Evolutionary conservation across 768 basidiomycete genomes (phyloP).

Genomic region (Lyophyllum shimeji): DNA sequence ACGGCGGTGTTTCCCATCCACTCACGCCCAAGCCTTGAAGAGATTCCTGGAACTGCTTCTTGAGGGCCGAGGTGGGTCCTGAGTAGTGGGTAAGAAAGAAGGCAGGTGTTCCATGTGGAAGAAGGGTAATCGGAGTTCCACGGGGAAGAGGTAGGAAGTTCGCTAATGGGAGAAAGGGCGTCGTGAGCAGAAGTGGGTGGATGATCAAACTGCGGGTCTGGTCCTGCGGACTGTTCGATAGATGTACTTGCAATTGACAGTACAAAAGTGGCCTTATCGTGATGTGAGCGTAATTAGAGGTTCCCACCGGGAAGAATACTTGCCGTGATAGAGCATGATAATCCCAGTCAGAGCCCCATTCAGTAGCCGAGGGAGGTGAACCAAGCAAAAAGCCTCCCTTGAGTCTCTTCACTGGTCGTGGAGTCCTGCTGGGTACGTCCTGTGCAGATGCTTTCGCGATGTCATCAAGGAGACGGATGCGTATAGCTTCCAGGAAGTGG

Average conservation of each 20-base stretch:
- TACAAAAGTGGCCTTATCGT: constrained; percentile 54
- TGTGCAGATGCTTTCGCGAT: constrained; percentile 43
- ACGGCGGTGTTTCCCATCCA: constrained; percentile 39
- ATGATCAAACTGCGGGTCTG: constrained; percentile 49
- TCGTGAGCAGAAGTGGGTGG: constrained; percentile 60
- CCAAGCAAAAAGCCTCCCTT: constrained; percentile 66
- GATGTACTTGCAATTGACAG: constrained; percentile 58
- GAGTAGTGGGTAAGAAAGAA: constrained; percentile 71
- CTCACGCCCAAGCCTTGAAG: constrained; percentile 63
- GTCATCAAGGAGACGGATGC: constrained; percentile 52
- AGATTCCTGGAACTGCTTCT: constrained; percentile 61
- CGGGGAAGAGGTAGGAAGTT: constrained; percentile 43
- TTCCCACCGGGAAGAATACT: constrained; percentile 6
- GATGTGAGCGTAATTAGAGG: constrained; percentile 13
- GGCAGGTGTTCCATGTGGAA: constrained; percentile 73
- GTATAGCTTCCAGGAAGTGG: constrained; percentile 67
- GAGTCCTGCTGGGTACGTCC: constrained; percentile 24
- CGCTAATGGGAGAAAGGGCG: constrained; percentile 55
- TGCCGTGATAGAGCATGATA: constrained; percentile 50
- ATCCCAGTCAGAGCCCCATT: constrained; percentile 71
- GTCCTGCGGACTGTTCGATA: constrained; percentile 27
- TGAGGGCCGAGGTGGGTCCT: constrained; percentile 63
- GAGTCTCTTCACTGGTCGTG: constrained; percentile 45
- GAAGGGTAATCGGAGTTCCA: constrained; percentile 67
- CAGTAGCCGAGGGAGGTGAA: constrained; percentile 39